Evolutionary conservation across 2,329 filamentous ascomycete genomes (phyloP).

Genomic region (Aspergillus intermedius): DNA sequence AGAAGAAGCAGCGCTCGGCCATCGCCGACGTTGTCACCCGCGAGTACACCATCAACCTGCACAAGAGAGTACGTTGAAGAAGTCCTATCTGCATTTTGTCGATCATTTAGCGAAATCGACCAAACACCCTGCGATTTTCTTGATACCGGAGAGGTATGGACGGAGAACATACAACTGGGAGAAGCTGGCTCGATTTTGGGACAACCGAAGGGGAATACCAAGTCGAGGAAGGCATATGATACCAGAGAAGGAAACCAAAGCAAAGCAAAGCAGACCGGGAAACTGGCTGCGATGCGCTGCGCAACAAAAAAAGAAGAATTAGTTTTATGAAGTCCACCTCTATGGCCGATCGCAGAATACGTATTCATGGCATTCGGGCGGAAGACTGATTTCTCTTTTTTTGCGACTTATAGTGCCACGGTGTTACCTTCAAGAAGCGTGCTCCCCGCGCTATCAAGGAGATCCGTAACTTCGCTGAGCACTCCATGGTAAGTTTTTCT

Average conservation of each 20-base stretch:
- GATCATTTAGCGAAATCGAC: slow-evolving; percentile 13
- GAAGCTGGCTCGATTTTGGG: neutral
- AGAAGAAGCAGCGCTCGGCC: slow-evolving; percentile 79
- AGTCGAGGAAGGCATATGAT: neutral
- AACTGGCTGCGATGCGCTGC: no score
- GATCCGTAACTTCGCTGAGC: slow-evolving; percentile 88
- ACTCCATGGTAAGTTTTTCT: slow-evolving; percentile 79
- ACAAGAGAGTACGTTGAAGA: slow-evolving; percentile 84
- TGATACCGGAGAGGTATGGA: slow-evolving; percentile 20
- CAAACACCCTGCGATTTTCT: neutral
- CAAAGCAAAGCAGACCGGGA: no score
- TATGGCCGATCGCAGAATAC: slow-evolving; percentile 36
- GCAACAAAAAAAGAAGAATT: slow-evolving; percentile 41
- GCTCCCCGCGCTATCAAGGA: slow-evolving; percentile 98
- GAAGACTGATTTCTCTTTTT: slow-evolving; percentile 58
- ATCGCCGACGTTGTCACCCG: slow-evolving; percentile 98
- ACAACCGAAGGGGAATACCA: neutral
- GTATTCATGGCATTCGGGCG: slow-evolving; percentile 48
- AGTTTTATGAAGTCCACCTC: slow-evolving; percentile 67
- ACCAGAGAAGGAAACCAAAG: slow-evolving; percentile 1
- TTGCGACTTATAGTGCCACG: slow-evolving; percentile 67
- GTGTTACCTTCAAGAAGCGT: slow-evolving; percentile 98
- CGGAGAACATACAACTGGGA: slow-evolving; percentile 23
- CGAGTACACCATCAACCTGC: slow-evolving; percentile 99
- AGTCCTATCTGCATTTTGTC: neutral